Evolutionary conservation across 2,329 filamentous ascomycete genomes (phyloP).

Genomic region (Nothopassalora personata): DNA sequence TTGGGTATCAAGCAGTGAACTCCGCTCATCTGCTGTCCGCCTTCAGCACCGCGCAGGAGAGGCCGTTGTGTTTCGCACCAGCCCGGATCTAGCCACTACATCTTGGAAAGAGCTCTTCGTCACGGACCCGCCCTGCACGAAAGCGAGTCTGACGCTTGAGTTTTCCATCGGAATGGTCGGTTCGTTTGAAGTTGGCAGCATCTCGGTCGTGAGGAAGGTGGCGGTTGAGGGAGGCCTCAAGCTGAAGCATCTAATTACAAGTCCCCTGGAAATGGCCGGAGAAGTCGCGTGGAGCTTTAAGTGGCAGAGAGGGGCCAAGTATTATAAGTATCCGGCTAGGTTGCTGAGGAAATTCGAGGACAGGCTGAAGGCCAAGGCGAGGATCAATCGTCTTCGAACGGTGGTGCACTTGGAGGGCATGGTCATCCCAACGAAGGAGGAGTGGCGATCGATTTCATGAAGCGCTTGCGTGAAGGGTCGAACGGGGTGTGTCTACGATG

Average conservation of each 20-base stretch:
- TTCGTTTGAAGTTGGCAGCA: background rate
- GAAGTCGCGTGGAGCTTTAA: background rate
- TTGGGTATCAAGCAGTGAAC: background rate
- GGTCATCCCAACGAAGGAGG: background rate
- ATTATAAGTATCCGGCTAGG: background rate
- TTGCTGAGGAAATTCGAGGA: slow-evolving; percentile 1
- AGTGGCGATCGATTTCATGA: background rate
- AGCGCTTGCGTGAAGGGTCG: background rate
- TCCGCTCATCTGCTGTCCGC: background rate
- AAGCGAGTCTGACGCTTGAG: background rate
- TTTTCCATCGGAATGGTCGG: background rate
- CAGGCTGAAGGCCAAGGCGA: background rate
- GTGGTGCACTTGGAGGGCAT: background rate
- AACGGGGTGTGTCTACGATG: background rate
- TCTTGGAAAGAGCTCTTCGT: background rate
- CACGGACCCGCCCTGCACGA: slow-evolving; percentile 1
- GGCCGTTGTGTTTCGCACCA: background rate
- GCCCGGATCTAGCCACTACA: too few relatives aligned
- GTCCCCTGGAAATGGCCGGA: background rate
- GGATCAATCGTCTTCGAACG: background rate
- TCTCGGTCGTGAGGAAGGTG: background rate
- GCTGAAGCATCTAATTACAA: background rate
- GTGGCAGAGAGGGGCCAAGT: background rate
- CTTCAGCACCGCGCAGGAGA: background rate
- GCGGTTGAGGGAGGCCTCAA: background rate